phyloP scores from a whole-genome alignment of 768 basidiomycete genomes.

The Galerina sulciceps region DNA sequence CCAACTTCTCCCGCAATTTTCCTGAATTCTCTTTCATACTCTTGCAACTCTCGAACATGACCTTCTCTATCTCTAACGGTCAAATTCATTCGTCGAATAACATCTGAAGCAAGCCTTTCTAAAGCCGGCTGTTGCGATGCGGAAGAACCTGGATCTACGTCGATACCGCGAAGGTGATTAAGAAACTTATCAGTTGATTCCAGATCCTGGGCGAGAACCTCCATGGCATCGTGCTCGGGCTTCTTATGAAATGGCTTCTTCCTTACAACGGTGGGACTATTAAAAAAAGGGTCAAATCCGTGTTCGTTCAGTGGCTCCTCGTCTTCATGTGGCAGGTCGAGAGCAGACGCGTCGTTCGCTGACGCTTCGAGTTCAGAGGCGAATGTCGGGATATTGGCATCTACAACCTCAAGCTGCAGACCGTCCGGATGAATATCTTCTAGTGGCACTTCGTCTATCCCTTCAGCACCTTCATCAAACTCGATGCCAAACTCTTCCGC shows the following conservation, averaged over 20 bases:
- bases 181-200: slow-evolving; percentile 81
- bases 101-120: slow-evolving; percentile 73
- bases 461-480: slow-evolving; percentile 86
- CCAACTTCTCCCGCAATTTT: slow-evolving; percentile 79
- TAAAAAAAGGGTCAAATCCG: slow-evolving; percentile 47
- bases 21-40: slow-evolving; percentile 79
- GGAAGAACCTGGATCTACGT: slow-evolving; percentile 49
- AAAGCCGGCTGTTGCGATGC: slow-evolving; percentile 48
- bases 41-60: slow-evolving; percentile 79
- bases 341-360: slow-evolving; percentile 32
- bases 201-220: slow-evolving; percentile 72
- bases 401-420: slow-evolving; percentile 33
- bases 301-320: slow-evolving; percentile 29
- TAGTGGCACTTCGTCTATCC: slow-evolving; percentile 57
- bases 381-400: slow-evolving; percentile 40
- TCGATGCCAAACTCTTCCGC: slow-evolving; percentile 92
- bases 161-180: slow-evolving; percentile 69
- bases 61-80: slow-evolving; percentile 76
- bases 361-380: slow-evolving; percentile 43
- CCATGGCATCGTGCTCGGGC: slow-evolving; percentile 67
- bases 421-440: slow-evolving; percentile 29
- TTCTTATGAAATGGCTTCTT: slow-evolving; percentile 31
- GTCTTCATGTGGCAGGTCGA: slow-evolving; percentile 29
- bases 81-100: slow-evolving; percentile 80
- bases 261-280: slow-evolving; percentile 36